phyloP scores from a whole-genome alignment of 2,329 filamentous ascomycete species.

The Alternaria triticina region DNA sequence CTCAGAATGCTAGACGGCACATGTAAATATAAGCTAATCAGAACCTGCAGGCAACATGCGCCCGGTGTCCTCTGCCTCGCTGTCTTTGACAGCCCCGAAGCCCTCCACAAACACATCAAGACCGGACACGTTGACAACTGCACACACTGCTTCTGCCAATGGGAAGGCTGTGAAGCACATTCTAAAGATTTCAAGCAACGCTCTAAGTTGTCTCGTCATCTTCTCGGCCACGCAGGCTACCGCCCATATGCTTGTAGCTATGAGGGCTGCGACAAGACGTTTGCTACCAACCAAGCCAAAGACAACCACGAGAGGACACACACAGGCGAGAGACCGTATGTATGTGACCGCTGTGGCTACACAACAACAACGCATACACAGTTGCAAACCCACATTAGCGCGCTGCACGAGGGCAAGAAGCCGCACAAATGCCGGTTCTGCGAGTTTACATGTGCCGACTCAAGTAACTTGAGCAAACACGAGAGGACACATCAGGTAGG shows the following conservation, averaged over 20 bases:
- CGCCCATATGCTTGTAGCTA: conserved; percentile 47
- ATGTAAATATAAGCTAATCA: background rate
- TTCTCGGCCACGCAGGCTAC: conserved; percentile 47
- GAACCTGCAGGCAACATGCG: conserved; percentile 28
- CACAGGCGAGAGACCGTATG: conserved; percentile 45
- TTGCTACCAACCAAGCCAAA: conserved; percentile 50
- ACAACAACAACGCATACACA: conserved; percentile 50
- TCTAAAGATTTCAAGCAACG: conserved; percentile 50
- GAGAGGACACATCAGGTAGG: conserved; percentile 46
- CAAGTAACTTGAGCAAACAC: conserved; percentile 47
- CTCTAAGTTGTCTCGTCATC: conserved; percentile 47
- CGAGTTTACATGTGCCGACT: conserved; percentile 48
- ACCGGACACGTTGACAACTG: conserved; percentile 44
- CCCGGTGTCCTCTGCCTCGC: conserved; percentile 37
- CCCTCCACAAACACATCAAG: conserved; percentile 47
- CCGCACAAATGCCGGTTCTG: conserved; percentile 48
- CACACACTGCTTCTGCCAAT: conserved; percentile 44
- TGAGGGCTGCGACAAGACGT: conserved; percentile 45
- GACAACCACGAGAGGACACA: conserved; percentile 50
- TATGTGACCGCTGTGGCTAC: conserved; percentile 46
- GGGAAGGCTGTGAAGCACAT: conserved; percentile 43
- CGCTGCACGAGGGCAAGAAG: conserved; percentile 46
- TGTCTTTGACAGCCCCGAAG: conserved; percentile 33
- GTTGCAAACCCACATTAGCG: conserved; percentile 47
- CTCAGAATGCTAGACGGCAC: background rate